Percentiles rank a stretch among this genome's conserved stretches.
Evolutionary conservation across 1,139 yeast genomes (phyloP).

Genomic region (Pichia sp.): DNA sequence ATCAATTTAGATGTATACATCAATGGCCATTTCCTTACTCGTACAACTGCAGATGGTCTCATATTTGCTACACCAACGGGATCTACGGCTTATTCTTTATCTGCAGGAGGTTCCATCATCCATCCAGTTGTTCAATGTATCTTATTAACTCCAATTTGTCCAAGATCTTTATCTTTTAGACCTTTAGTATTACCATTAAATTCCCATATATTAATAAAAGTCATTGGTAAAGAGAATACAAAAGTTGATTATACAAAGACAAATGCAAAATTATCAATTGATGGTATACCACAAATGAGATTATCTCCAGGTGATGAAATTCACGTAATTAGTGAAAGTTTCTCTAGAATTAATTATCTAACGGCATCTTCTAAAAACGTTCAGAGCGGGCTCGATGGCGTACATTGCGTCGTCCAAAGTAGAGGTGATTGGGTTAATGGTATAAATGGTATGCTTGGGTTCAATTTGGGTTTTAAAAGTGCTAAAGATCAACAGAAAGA

Average conservation of each 20-base stretch:
- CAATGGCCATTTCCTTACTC: slow-evolving; percentile 75
- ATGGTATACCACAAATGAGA: slow-evolving; percentile 70
- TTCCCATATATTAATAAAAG: slow-evolving; percentile 48
- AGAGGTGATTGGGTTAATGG: slow-evolving; percentile 91
- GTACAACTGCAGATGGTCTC: slow-evolving; percentile 90
- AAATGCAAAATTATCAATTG: slow-evolving; percentile 56
- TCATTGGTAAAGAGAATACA: slow-evolving; percentile 39
- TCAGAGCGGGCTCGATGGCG: slow-evolving; percentile 39
- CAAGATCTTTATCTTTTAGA: slow-evolving; percentile 79
- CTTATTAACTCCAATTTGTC: slow-evolving; percentile 81
- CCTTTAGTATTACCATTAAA: slow-evolving; percentile 76
- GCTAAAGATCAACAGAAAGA: no score
- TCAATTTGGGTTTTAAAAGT: slow-evolving; percentile 65
- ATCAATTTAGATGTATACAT: slow-evolving; percentile 75
- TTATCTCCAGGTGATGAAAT: slow-evolving; percentile 73
- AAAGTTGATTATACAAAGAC: slow-evolving; percentile 18
- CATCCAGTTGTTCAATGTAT: slow-evolving; percentile 85
- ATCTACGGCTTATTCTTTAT: slow-evolving; percentile 85
- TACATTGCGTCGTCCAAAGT: slow-evolving; percentile 82
- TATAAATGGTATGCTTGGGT: slow-evolving; percentile 79
- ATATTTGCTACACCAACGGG: slow-evolving; percentile 89
- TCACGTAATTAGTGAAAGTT: slow-evolving; percentile 56
- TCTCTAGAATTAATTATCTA: slow-evolving; percentile 37
- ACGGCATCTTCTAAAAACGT: no score
- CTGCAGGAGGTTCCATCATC: slow-evolving; percentile 89